These are phyloP conservation scores for Rhynchospora breviuscula DNA, from an alignment of 176 grass and related monocot genomes.

Conservation along the genomic window DNA sequence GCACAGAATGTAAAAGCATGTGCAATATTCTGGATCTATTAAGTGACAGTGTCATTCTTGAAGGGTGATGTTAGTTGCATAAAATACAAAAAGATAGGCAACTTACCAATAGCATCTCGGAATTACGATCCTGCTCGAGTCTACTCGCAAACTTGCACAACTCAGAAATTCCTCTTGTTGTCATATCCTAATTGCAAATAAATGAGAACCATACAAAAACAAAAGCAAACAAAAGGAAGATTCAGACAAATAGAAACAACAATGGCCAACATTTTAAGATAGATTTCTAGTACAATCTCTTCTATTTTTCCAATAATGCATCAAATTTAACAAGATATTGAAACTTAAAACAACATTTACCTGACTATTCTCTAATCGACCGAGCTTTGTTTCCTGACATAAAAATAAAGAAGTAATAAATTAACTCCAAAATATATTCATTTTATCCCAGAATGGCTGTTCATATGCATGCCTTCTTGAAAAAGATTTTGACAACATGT, in stretches of 20 bases:
- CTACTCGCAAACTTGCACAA: conserved; percentile 73
- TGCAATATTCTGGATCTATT: not conserved
- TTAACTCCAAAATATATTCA: conserved; percentile 1
- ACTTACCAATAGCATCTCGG: conserved; percentile 52
- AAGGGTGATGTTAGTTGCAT: not conserved
- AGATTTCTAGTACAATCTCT: not conserved
- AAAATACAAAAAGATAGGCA: not conserved
- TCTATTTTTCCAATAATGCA: not conserved
- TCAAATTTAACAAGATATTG: conserved; percentile 7
- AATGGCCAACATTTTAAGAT: not conserved
- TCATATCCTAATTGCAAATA: conserved; percentile 46
- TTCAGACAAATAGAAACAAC: not conserved
- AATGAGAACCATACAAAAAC: not conserved
- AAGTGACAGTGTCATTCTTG: not conserved
- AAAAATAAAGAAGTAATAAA: conserved; percentile 39
- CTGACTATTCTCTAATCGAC: conserved; percentile 57
- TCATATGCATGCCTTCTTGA: not conserved
- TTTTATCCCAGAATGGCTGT: conserved; percentile 4
- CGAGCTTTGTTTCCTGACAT: conserved; percentile 81
- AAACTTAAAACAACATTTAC: conserved; percentile 36
- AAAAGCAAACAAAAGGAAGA: not conserved
- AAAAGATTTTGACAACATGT: not conserved
- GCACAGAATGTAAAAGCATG: not conserved
- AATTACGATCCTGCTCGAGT: conserved; percentile 53
- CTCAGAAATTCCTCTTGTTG: conserved; percentile 67